These are phyloP conservation scores for Pseudoscleropodium purum DNA, from an alignment of 225 moss, liverwort and hornwort genomes.

Conservation along the genomic window DNA sequence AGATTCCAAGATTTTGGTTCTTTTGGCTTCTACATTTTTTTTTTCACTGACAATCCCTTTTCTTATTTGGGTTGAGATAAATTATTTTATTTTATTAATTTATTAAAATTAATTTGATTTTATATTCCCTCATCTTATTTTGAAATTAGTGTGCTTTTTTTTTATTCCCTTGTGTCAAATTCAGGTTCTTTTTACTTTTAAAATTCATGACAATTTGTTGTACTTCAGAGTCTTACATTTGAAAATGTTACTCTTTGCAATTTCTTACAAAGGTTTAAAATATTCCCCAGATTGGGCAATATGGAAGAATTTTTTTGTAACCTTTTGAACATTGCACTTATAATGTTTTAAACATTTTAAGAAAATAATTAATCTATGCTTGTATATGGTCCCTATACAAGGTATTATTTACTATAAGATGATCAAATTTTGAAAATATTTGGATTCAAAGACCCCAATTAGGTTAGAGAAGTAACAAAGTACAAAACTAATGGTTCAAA, in stretches of 20 bases:
- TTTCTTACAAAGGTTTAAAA: background rate
- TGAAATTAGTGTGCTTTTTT: too few relatives aligned
- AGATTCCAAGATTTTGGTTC: background rate
- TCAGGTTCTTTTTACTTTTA: background rate
- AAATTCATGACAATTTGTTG: background rate
- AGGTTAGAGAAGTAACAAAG: background rate
- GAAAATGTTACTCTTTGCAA: background rate
- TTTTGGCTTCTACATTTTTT: background rate
- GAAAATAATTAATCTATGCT: background rate
- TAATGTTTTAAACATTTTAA: background rate
- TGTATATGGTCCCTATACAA: fast-evolving
- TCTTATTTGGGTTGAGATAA: too few relatives aligned
- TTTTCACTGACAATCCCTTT: background rate
- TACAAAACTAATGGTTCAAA: background rate
- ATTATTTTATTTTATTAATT: too few relatives aligned
- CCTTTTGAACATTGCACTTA: background rate
- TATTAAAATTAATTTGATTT: too few relatives aligned
- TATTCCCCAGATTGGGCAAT: background rate
- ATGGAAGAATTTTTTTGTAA: background rate
- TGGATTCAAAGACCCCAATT: too few relatives aligned
- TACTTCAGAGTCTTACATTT: background rate
- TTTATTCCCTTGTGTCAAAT: fast-evolving
- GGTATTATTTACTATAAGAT: too few relatives aligned
- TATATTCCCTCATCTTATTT: too few relatives aligned
- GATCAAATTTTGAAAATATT: background rate